Base-by-base conservation (phyloP, 164 flowering plant genomes). In the Santalum album region DNA sequence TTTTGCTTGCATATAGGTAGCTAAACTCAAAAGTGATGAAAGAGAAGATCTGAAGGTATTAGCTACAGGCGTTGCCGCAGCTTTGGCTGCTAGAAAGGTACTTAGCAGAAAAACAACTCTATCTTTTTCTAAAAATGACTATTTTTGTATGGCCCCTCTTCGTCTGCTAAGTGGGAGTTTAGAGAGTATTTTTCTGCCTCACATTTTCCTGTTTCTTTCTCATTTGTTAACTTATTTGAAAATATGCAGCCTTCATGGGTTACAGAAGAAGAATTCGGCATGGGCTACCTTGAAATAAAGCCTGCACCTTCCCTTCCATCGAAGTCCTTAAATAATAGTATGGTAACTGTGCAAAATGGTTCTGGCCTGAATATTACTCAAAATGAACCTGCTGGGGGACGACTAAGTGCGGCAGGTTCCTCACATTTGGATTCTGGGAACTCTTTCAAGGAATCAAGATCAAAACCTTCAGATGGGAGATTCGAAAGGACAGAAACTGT, bases 1-100 rank as follows among this genome's bases (percentile, higher is more conserved):
- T 15, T 48, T 55, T 29, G 39, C 55, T 44, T 29, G 36, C 19
- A 24, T 70, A 21, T 70, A 94, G 99, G 97, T 94, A 12, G 78
- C 87, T 40, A 94, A 87, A 80, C 87, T 94, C 36, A 94, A 94
- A 69, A 71, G 76, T 56, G 99, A 94, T 59, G 97, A 94, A 64
- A 79, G 99, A 45, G 97, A 94, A 66, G 99, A 94, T 73, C 87
- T 94, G 29, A 94, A 94, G 75, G 99, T 94, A 20, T 76, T 94
- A 76, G 97, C 99, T 22, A 90, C 97, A 32, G 87, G 99, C 67
- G 99, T 94, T 60, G 95, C 86, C 60, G 99, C 99, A 20, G 95
- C 97, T 32, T 73, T 94, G 76, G 92, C 97, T 66, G 68, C 92
- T 40, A 69, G 96, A 61, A 94, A 94, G 94, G 99, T 90, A 55